Evolutionary conservation across 352 stramenopile genomes (phyloP).

Genomic region (Pythium chondricola): DNA sequence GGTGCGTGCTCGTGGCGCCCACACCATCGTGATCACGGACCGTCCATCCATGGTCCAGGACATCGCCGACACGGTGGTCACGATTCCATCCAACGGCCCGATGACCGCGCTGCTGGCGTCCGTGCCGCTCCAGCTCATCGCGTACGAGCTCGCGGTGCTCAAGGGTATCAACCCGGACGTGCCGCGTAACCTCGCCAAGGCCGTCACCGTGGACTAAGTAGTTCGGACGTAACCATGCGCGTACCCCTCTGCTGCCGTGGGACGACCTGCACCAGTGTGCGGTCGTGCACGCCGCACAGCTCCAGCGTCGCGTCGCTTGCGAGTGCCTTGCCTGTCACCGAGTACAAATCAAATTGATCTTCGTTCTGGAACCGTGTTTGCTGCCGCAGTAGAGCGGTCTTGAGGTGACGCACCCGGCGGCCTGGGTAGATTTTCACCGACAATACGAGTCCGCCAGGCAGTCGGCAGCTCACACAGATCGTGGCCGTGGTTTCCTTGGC

Average conservation of each 20-base stretch:
- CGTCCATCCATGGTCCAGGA: slow-evolving; percentile 91
- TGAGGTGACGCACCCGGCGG: slow-evolving; percentile 49
- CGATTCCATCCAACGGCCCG: slow-evolving; percentile 94
- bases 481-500: not conserved
- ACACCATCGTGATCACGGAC: slow-evolving; percentile 98
- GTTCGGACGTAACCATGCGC: too few species aligned
- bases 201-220: slow-evolving; percentile 96
- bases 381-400: slow-evolving; percentile 29
- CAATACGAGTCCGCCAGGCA: slow-evolving; percentile 50
- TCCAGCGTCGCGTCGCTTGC: slow-evolving; percentile 30
- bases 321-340: slow-evolving; percentile 32
- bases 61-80: slow-evolving; percentile 91
- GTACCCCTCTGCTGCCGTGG: too few species aligned
- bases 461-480: slow-evolving; percentile 44
- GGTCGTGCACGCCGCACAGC: slow-evolving; percentile 29
- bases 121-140: slow-evolving; percentile 96
- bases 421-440: slow-evolving; percentile 30
- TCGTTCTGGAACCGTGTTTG: slow-evolving; percentile 40
- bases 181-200: slow-evolving; percentile 97
- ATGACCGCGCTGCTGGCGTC: slow-evolving; percentile 95
- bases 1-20: slow-evolving; percentile 93
- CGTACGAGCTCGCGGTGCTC: slow-evolving; percentile 96
- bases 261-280: slow-evolving; percentile 39
- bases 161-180: slow-evolving; percentile 98
- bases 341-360: slow-evolving; percentile 49